Conservation (phyloP, 2,329 filamentous ascomycete species). For the Simplicillium aogashimaense region DNA sequence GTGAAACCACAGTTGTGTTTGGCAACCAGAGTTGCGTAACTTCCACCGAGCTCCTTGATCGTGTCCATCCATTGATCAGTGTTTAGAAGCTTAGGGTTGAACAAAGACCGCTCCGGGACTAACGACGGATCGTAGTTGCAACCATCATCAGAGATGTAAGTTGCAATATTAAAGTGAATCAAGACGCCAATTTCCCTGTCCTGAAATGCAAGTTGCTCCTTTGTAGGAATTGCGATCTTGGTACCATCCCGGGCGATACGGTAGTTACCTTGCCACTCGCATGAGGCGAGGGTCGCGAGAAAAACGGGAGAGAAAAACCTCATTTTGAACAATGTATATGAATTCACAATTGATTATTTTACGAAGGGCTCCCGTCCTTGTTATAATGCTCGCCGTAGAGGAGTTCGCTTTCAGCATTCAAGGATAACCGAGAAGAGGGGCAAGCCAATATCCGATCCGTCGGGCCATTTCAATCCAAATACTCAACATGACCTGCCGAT, state of each 20-base stretch:
- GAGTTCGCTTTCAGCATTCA: no score
- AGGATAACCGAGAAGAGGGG: no score
- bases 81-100: conserved; percentile 12
- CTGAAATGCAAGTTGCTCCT: conserved; percentile 14
- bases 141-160: conserved; percentile 14
- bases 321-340: no score
- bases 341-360: no score
- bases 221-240: conserved; percentile 14
- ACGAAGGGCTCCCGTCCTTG: no score
- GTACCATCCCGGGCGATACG: conserved; percentile 9
- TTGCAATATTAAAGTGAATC: conserved; percentile 16
- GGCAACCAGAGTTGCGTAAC: conserved; percentile 18
- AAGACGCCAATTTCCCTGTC: conserved; percentile 15
- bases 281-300: no score
- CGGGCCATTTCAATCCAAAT: no score
- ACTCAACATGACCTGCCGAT: no score
- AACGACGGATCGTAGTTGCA: conserved; percentile 14
- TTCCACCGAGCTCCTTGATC: conserved; percentile 14
- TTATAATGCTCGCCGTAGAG: no score
- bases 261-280: no score
- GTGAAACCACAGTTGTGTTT: conserved; percentile 21
- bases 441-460: no score
- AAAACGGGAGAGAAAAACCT: no score
- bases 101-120: conserved; percentile 12
- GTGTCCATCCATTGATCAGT: conserved; percentile 18